phyloP scores from a whole-genome alignment of 192 early-diverging fungal species.

The Coemansia reversa region DNA sequence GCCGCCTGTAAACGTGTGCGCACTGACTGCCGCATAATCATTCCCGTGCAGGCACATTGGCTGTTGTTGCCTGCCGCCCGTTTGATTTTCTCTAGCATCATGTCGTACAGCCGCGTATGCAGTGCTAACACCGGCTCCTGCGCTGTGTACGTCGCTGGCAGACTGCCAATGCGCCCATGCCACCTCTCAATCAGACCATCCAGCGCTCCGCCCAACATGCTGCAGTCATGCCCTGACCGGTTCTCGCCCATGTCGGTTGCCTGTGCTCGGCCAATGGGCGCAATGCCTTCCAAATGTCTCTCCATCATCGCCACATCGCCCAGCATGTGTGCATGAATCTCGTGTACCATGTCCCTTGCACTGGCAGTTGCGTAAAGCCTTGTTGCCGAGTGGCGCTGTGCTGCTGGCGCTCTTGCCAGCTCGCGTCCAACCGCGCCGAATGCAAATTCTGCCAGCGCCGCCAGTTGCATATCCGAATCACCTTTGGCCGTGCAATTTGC shows the following conservation, averaged over 20 bases:
- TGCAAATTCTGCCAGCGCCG: slow-evolving; percentile 15
- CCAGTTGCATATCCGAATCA: slow-evolving; percentile 3
- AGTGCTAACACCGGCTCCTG: slow-evolving; percentile 53
- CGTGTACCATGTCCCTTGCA: slow-evolving; percentile 10
- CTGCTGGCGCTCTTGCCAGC: slow-evolving; percentile 16
- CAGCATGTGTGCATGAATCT: slow-evolving; percentile 51
- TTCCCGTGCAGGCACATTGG: slow-evolving; percentile 17
- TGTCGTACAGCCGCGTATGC: slow-evolving; percentile 39
- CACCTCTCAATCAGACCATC: slow-evolving; percentile 34
- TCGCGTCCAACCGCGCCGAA: slow-evolving; percentile 24
- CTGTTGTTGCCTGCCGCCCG: neutral
- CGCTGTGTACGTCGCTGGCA: slow-evolving; percentile 32
- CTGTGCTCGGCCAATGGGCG: neutral
- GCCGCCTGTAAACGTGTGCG: slow-evolving; percentile 42
- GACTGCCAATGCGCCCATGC: slow-evolving; percentile 27
- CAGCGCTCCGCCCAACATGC: slow-evolving; percentile 4
- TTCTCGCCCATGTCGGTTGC: neutral
- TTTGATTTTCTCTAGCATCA: slow-evolving; percentile 9
- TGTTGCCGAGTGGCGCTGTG: slow-evolving; percentile 2
- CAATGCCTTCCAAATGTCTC: slow-evolving; percentile 9
- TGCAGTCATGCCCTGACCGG: slow-evolving; percentile 6
- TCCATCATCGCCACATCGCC: slow-evolving; percentile 39
- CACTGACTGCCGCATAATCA: slow-evolving; percentile 21
- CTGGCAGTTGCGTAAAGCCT: neutral
- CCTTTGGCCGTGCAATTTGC: neutral